A percentile compares a stretch with the other conserved stretches of the same genome.
phyloP scores from a whole-genome alignment of 768 basidiomycete species.

The Multifurca ochricompacta region DNA sequence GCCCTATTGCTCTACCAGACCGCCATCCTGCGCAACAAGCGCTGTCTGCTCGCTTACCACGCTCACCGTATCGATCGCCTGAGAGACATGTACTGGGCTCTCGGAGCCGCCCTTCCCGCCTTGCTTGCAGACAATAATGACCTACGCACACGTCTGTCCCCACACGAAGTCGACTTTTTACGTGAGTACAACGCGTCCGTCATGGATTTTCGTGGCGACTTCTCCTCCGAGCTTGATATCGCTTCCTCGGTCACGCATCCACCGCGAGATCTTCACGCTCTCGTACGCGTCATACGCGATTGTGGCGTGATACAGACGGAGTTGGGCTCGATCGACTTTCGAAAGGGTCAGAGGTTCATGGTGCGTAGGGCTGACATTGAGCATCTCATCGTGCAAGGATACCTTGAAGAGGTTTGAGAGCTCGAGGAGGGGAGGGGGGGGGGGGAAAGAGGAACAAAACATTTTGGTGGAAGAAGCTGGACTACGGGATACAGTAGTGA shows the following conservation, averaged over 20 bases:
- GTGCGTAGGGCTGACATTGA: slow-evolving; percentile 86
- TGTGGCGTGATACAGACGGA: slow-evolving; percentile 92
- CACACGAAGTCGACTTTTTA: slow-evolving; percentile 79
- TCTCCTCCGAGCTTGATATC: slow-evolving; percentile 82
- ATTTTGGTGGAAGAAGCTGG: too few relatives aligned
- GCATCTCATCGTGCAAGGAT: slow-evolving; percentile 89
- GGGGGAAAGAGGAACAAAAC: too few relatives aligned
- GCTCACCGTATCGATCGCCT: slow-evolving; percentile 77
- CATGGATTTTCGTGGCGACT: slow-evolving; percentile 78
- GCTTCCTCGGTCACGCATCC: slow-evolving; percentile 75
- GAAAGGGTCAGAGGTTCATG: slow-evolving; percentile 84
- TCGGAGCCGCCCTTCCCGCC: slow-evolving; percentile 81
- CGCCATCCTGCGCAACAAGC: slow-evolving; percentile 85
- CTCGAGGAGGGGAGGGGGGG: not conserved
- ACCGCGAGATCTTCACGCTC: slow-evolving; percentile 83
- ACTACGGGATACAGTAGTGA: too few relatives aligned
- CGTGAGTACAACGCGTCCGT: slow-evolving; percentile 72
- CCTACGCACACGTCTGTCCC: slow-evolving; percentile 64
- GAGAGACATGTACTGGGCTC: slow-evolving; percentile 82
- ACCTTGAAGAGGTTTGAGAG: slow-evolving; percentile 71
- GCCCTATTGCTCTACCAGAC: slow-evolving; percentile 82
- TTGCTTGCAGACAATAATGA: slow-evolving; percentile 60
- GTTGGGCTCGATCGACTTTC: slow-evolving; percentile 83
- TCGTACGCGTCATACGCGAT: slow-evolving; percentile 80
- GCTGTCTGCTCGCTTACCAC: slow-evolving; percentile 94